phyloP scores from a whole-genome alignment of 805 yeast genomes.

The Suhomyces prunicola region DNA sequence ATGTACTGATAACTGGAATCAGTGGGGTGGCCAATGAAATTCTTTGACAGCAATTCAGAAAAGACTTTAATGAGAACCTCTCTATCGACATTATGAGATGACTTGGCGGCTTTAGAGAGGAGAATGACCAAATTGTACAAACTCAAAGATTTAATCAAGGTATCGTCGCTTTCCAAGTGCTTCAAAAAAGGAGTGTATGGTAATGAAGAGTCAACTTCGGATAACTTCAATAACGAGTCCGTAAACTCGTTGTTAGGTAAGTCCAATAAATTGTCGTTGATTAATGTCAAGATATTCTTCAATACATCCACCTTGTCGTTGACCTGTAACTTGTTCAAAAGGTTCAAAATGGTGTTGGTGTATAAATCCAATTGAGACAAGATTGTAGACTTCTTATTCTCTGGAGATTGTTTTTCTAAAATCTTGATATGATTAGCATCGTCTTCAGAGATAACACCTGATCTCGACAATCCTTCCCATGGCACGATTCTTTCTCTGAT shows the following conservation, averaged over 20 bases:
- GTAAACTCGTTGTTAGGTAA: slow-evolving; percentile 32
- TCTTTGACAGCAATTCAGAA: slow-evolving; percentile 30
- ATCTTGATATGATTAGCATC: slow-evolving; percentile 63
- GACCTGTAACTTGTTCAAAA: slow-evolving; percentile 47
- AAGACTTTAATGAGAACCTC: slow-evolving; percentile 39
- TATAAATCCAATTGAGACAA: slow-evolving; percentile 47
- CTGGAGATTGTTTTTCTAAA: slow-evolving; percentile 47
- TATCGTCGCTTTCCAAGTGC: slow-evolving; percentile 54
- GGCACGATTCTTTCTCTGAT: slow-evolving; percentile 80
- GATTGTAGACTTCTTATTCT: slow-evolving; percentile 41
- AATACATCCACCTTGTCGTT: slow-evolving; percentile 59
- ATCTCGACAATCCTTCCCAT: slow-evolving; percentile 87
- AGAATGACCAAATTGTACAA: slow-evolving; percentile 53
- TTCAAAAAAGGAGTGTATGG: slow-evolving; percentile 54
- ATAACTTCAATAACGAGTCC: slow-evolving; percentile 41
- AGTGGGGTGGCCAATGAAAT: slow-evolving; percentile 26
- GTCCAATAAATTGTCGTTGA: slow-evolving; percentile 53
- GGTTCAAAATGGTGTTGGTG: slow-evolving; percentile 50
- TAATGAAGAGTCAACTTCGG: slow-evolving; percentile 40
- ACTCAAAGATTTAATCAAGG: slow-evolving; percentile 52
- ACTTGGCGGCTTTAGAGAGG: slow-evolving; percentile 28
- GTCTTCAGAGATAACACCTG: slow-evolving; percentile 59
- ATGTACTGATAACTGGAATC: slow-evolving; percentile 55
- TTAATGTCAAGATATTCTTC: slow-evolving; percentile 59
- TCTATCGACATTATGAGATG: slow-evolving; percentile 25